Conservation (phyloP, 192 early-diverging fungal genomes). For the Neocallimastix lanati region DNA sequence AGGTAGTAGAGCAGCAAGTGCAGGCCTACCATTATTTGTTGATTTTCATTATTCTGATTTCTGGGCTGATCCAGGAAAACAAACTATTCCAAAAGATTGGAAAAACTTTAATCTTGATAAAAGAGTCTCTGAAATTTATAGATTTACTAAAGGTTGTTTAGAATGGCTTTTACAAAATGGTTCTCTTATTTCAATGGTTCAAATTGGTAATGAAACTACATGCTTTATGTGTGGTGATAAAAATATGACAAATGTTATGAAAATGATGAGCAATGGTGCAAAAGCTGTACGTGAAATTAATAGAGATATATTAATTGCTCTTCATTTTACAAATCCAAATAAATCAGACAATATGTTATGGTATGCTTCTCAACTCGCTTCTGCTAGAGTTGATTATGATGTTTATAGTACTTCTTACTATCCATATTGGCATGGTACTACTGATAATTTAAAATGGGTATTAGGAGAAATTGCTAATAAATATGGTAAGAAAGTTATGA, state of each 20-base stretch:
- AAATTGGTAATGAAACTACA: not conserved
- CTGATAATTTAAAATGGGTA: not conserved
- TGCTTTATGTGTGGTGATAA: not conserved
- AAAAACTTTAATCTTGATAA: not conserved
- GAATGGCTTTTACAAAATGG: not conserved
- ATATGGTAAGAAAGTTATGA: not conserved
- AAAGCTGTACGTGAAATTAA: not conserved
- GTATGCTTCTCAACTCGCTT: not conserved
- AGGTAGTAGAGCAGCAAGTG: not conserved
- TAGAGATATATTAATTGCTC: not conserved
- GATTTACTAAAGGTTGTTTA: not conserved
- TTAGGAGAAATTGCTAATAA: not conserved
- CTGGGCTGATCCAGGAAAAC: not conserved
- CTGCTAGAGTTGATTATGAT: not conserved
- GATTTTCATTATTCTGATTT: not conserved
- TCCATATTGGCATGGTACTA: not conserved
- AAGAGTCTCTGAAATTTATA: not conserved
- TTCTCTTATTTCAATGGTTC: not conserved
- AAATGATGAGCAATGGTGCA: not conserved
- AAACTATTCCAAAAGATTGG: not conserved
- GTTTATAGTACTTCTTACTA: not conserved
- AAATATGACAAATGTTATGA: not conserved
- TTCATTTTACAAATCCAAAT: not conserved
- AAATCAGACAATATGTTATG: not conserved
- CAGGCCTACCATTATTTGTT: not conserved